Percentiles rank a stretch among this genome's conserved stretches.
Conservation (phyloP, 2,329 filamentous ascomycete genomes). For the Eutypa lata region DNA sequence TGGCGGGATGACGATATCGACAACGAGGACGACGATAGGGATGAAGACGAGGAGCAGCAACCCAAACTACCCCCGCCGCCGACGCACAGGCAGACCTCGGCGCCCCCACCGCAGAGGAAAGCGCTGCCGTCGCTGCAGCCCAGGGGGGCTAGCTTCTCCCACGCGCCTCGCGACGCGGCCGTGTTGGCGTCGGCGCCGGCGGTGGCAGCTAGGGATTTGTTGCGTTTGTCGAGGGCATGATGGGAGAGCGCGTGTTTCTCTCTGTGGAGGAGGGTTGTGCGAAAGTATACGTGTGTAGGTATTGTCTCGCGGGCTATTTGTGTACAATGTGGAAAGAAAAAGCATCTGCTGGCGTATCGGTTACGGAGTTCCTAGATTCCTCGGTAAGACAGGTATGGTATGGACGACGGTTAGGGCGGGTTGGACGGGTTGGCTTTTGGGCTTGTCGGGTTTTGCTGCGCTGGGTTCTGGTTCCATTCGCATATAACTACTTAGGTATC, state of each 20-base stretch:
- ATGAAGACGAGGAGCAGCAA: background rate
- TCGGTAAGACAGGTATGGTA: too few species aligned
- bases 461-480: too few species aligned
- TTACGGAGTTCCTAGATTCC: background rate
- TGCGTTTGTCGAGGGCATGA: conserved; percentile 41
- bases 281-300: background rate
- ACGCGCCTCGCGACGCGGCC: conserved; percentile 13
- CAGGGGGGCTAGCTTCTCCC: background rate
- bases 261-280: background rate
- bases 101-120: conserved; percentile 7
- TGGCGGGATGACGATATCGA: background rate
- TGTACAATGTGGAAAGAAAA: too few species aligned
- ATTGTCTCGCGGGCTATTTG: too few species aligned
- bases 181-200: conserved; percentile 32
- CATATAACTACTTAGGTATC: too few species aligned
- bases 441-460: too few species aligned
- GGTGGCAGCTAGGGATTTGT: conserved; percentile 38
- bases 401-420: too few species aligned
- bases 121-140: background rate
- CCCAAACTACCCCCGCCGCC: background rate
- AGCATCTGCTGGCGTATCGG: background rate
- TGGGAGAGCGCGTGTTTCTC: conserved; percentile 1
- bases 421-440: too few species aligned
- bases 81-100: background rate
- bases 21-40: background rate